These are phyloP conservation scores for Claviceps capensis DNA, from an alignment of 2,329 filamentous ascomycete species.

Conservation along the genomic window DNA sequence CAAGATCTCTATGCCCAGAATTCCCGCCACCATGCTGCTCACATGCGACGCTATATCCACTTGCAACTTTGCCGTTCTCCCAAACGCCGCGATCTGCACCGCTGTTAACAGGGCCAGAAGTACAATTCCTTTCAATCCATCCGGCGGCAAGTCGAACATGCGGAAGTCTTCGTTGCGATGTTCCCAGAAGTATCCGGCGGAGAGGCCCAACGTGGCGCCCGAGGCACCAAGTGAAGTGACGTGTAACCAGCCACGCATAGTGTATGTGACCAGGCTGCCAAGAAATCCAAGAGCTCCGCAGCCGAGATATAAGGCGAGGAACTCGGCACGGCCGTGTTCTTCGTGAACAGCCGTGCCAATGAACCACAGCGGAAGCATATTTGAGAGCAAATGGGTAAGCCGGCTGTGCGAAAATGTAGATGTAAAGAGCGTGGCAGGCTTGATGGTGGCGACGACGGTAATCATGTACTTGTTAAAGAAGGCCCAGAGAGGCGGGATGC, in stretches of 20 bases:
- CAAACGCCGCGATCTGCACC: slow-evolving; percentile 34
- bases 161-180: slow-evolving; percentile 43
- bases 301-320: slow-evolving; percentile 52
- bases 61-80: slow-evolving; percentile 26
- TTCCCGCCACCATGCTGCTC: slow-evolving; percentile 34
- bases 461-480: slow-evolving; percentile 57
- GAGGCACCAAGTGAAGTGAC: slow-evolving; percentile 52
- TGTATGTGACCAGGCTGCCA: slow-evolving; percentile 38
- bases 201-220: slow-evolving; percentile 47
- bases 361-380: slow-evolving; percentile 53
- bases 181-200: slow-evolving; percentile 48
- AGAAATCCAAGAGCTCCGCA: slow-evolving; percentile 46
- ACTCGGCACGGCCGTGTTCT: slow-evolving; percentile 54
- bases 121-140: slow-evolving; percentile 40
- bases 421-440: slow-evolving; percentile 45
- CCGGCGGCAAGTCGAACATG: slow-evolving; percentile 42
- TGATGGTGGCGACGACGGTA: slow-evolving; percentile 49
- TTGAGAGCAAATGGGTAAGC: slow-evolving; percentile 44
- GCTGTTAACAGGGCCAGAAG: slow-evolving; percentile 38
- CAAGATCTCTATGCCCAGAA: slow-evolving; percentile 24
- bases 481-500: slow-evolving; percentile 49
- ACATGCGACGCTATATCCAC: slow-evolving; percentile 41
- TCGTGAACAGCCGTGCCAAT: slow-evolving; percentile 56
- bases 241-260: slow-evolving; percentile 30
- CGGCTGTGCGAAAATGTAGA: slow-evolving; percentile 57